Evolutionary conservation across 1,139 yeast genomes (phyloP), one percentile per base, ranked within the genome.

Genomic region (Kluyveromyces sp.): DNA sequence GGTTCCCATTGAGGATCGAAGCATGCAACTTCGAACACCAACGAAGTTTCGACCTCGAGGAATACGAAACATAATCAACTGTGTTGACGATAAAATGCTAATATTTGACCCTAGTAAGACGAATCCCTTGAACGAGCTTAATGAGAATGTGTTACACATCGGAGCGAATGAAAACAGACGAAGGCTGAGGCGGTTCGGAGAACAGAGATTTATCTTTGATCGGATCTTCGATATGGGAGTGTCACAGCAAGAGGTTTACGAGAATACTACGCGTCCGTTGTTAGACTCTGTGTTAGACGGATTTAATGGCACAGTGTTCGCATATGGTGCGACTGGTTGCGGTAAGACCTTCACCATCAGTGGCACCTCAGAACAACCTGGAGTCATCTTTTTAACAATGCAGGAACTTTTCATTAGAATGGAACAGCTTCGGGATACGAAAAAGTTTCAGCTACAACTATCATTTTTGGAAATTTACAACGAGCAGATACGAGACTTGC

Each of bases 261-360:
- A 68, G 28, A 65, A 66, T 36, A 85, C 95, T 0, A 78, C 95
- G 0, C 68, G 73, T 42, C 92, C 95, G 0, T 66, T 87, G 38
- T 66, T 89, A 7, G 88, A 81, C 49, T 75, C 83, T 36, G 80
- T 87, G 0, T 62, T 89, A 38, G 94, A 84, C 51, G 96, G 96
- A 0, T 86, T 70, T 62, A 87, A 89, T 62, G 83, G 95, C 4
- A 88, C 96, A 0, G 88, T 89, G 0, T 92, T 92, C 68, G 97
- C 98, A 1, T 92, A 92, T 60, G 98, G 98, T 2, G 96, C 96
- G 22, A 88, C 98, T 0, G 98, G 98, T 0, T 92, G 97, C 63
- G 98, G 98, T n/a, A 89, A 89, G 60, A 88, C 97, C 0, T 88
- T 83, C 60, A 89, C 97, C 0, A 85, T 89, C 34, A 76, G 82